Evolutionary conservation across 208 protist species (phyloP), one percentile per base, ranked within the genome.

Genomic region (Lotmaria passim): DNA sequence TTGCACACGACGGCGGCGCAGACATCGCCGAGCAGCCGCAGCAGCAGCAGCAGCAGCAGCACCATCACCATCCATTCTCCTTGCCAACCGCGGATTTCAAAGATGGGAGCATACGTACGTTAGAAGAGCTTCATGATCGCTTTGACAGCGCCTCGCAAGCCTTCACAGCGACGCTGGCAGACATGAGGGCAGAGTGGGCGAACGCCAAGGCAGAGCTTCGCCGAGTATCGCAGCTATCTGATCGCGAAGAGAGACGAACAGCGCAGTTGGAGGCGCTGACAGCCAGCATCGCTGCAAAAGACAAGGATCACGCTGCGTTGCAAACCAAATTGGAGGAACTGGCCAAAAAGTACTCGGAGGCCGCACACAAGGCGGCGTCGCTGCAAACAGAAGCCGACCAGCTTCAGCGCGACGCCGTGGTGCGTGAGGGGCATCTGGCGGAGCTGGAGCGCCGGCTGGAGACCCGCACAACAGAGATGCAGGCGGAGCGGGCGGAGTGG

Each of bases 401-500:
- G 39, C 52, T 75, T 39, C 70, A 31, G 2, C 48, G 24, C 3
- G 60, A 64, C 26, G 14, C 69, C 26, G 38, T 44, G 12, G 46
- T 17, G 24, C 62, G 70, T 43, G 62, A 69, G 23, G 38, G 39
- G 3, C 46, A 34, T 19, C 11, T 58, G 8, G 38, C 51, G 48
- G 61, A 69, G 51, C 53, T 63, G 41, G 53, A 68, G 53, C 50
- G 47, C 44, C 61, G 61, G 3, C 44, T 75, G n/a, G 61, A 69
- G 14, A 39, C 31, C 52, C 55, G 26, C 24, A 67, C 52, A 14
- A 63, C 77, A 24, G 76, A 71, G 34, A 53, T 55, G 24, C 36
- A 79, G 34, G 79, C 69, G 31, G 79, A 80, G 57, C 58, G 63
- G 48, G 48, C 31, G 19, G 63, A 73, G 60, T 75, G 70, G 70